Percentiles rank a stretch among this genome's conserved stretches.
Conservation (phyloP, 106 monocot species). For the Phalaenopsis aphrodite region DNA sequence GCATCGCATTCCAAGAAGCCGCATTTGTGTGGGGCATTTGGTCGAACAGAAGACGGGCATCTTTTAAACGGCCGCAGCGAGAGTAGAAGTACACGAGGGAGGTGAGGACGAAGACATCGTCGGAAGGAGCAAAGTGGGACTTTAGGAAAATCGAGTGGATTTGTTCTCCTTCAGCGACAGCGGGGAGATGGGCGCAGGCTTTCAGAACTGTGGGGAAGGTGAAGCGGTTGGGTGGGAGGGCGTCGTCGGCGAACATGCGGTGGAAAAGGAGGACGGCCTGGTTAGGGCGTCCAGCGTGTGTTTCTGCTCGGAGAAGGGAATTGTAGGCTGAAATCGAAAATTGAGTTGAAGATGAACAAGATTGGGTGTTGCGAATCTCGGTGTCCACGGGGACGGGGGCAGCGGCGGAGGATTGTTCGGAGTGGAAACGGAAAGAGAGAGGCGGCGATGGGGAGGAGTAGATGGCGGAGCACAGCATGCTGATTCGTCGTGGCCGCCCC, state of each 20-base stretch:
- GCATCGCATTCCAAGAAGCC: conserved; percentile 26
- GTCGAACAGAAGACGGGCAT: conserved; percentile 27
- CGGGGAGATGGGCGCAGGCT: conserved; percentile 13
- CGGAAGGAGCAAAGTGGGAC: background rate
- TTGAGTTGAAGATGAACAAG: background rate
- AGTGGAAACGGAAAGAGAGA: background rate
- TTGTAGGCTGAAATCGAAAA: conserved; percentile 15
- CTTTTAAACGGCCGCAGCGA: conserved; percentile 15
- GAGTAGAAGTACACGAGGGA: conserved; percentile 24
- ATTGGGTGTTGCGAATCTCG: background rate
- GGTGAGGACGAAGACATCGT: conserved; percentile 12
- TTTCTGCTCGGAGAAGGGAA: conserved; percentile 17
- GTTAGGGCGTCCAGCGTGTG: background rate
- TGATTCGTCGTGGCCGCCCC: background rate
- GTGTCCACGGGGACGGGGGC: background rate
- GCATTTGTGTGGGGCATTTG: conserved; percentile 17
- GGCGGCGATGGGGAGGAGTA: background rate
- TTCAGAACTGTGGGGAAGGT: conserved; percentile 26
- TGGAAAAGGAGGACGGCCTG: conserved; percentile 15
- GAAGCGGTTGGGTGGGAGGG: conserved; percentile 7
- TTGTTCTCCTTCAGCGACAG: conserved; percentile 13
- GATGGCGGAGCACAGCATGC: background rate
- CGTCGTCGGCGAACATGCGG: conserved; percentile 1
- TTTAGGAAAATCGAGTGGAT: conserved; percentile 29
- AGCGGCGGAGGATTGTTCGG: background rate